phyloP scores from a whole-genome alignment of 176 grass and related monocot species.

The Aegilops umbellulata region DNA sequence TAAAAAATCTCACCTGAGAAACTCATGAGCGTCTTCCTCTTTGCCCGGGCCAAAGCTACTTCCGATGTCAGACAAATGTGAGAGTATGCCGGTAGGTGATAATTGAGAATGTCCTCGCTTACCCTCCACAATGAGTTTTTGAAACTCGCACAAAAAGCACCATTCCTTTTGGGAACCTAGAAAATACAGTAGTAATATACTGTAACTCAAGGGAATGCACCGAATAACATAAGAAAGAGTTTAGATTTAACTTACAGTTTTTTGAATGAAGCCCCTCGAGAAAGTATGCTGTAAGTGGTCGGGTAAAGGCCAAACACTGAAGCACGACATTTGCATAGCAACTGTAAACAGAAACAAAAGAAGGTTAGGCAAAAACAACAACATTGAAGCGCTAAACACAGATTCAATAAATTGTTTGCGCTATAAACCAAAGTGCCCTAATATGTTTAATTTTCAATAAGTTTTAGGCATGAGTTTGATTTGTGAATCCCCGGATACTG shows the following conservation, averaged over 20 bases:
- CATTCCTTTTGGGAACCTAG: slow-evolving; percentile 66
- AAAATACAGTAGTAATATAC: slow-evolving; percentile 22
- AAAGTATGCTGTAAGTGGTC: slow-evolving; percentile 78
- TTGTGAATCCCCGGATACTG: neutral
- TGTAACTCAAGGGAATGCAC: neutral
- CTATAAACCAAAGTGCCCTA: neutral
- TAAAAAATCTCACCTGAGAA: slow-evolving; percentile 66
- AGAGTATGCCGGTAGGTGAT: slow-evolving; percentile 74
- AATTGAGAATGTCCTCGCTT: slow-evolving; percentile 50
- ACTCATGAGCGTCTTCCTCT: slow-evolving; percentile 94
- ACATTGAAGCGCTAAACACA: neutral
- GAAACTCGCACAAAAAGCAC: slow-evolving; percentile 93
- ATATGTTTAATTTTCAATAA: neutral
- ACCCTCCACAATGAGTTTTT: slow-evolving; percentile 60
- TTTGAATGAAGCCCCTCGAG: slow-evolving; percentile 73
- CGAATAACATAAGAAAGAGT: slow-evolving; percentile 17
- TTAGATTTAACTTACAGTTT: slow-evolving; percentile 59
- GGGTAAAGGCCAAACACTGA: slow-evolving; percentile 93
- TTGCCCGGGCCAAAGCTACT: slow-evolving; percentile 47
- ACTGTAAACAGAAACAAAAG: slow-evolving; percentile 52
- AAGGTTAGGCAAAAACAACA: slow-evolving; percentile 26
- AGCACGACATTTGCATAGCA: slow-evolving; percentile 94
- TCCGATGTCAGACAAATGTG: slow-evolving; percentile 58
- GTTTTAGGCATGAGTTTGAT: neutral
- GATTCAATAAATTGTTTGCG: slow-evolving; percentile 18